Percentiles rank a stretch among this genome's conserved stretches.
Evolutionary conservation across 1,139 yeast genomes (phyloP).

Genomic region (Hyphopichia burtonii): DNA sequence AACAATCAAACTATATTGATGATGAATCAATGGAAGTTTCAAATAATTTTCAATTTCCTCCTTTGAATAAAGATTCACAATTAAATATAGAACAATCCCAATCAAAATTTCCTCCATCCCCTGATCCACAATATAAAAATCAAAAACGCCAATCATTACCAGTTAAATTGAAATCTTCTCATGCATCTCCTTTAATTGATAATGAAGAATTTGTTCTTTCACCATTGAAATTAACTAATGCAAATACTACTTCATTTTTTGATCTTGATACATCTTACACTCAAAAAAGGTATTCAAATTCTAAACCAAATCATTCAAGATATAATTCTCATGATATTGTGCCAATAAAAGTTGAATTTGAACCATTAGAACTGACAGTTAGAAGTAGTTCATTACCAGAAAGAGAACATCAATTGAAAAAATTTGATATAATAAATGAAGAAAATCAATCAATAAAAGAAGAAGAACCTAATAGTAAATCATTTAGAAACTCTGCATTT

Average conservation of each 20-base stretch:
- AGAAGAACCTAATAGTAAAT: slow-evolving; percentile 4
- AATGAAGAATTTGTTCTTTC: slow-evolving; percentile 36
- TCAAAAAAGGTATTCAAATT: slow-evolving; percentile 26
- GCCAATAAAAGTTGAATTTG: slow-evolving; percentile 48
- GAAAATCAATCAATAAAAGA: no score
- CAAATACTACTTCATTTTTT: slow-evolving; percentile 17
- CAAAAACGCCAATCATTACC: slow-evolving; percentile 39
- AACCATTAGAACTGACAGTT: slow-evolving; percentile 17
- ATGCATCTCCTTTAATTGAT: slow-evolving; percentile 18
- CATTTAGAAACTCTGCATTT: slow-evolving; percentile 24
- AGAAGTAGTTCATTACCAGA: slow-evolving; percentile 35
- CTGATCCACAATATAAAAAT: slow-evolving; percentile 28
- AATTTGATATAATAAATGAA: slow-evolving; percentile 12
- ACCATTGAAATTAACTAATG: slow-evolving; percentile 37
- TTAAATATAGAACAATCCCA: background rate
- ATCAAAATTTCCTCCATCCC: slow-evolving; percentile 31
- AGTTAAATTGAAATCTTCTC: slow-evolving; percentile 19
- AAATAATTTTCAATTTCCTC: slow-evolving; percentile 27
- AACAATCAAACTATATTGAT: slow-evolving; percentile 8
- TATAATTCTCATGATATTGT: slow-evolving; percentile 46
- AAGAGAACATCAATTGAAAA: slow-evolving; percentile 12
- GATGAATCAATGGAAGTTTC: slow-evolving; percentile 23
- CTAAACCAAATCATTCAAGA: slow-evolving; percentile 38
- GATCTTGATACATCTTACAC: slow-evolving; percentile 16
- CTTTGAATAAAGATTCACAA: slow-evolving; percentile 2